phyloP scores from a whole-genome alignment of 257 asterid genomes.

The Linaria vulgaris region DNA sequence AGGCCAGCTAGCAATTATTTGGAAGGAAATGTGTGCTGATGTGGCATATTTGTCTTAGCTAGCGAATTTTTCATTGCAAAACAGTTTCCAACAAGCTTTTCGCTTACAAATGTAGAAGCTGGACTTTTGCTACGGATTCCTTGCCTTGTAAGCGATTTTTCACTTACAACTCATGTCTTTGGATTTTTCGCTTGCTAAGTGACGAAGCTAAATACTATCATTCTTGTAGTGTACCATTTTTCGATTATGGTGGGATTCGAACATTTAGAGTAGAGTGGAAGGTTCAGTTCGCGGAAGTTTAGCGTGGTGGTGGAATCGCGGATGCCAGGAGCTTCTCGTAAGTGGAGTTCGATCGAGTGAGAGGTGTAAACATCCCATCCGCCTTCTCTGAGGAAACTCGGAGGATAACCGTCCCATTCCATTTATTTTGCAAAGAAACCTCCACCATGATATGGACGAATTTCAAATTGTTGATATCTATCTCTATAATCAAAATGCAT shows the following conservation, averaged over 20 bases:
- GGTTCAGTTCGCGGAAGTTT: constrained; percentile 45
- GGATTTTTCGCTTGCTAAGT: too few relatives aligned
- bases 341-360: constrained; percentile 38
- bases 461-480: constrained; percentile 69
- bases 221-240: too few relatives aligned
- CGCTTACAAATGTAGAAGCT: too few relatives aligned
- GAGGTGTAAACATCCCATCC: constrained; percentile 64
- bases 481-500: constrained; percentile 65
- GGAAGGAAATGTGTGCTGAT: too few relatives aligned
- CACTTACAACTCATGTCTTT: too few relatives aligned
- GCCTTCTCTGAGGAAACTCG: constrained; percentile 54
- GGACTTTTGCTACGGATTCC: too few relatives aligned
- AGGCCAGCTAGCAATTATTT: too few relatives aligned
- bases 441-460: constrained; percentile 46
- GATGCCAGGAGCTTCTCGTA: constrained; percentile 55
- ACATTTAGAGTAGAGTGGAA: constrained; percentile 45
- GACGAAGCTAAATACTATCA: too few relatives aligned
- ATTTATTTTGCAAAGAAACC: constrained; percentile 69
- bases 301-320: constrained; percentile 26
- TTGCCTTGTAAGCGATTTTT: too few relatives aligned
- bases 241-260: constrained; percentile 55
- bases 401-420: constrained; percentile 73
- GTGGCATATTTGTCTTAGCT: too few relatives aligned
- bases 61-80: too few relatives aligned
- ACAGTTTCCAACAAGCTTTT: too few relatives aligned